These are phyloP conservation scores for Hemileccinum rubropunctum DNA, from an alignment of 768 basidiomycete genomes.

Conservation along the genomic window DNA sequence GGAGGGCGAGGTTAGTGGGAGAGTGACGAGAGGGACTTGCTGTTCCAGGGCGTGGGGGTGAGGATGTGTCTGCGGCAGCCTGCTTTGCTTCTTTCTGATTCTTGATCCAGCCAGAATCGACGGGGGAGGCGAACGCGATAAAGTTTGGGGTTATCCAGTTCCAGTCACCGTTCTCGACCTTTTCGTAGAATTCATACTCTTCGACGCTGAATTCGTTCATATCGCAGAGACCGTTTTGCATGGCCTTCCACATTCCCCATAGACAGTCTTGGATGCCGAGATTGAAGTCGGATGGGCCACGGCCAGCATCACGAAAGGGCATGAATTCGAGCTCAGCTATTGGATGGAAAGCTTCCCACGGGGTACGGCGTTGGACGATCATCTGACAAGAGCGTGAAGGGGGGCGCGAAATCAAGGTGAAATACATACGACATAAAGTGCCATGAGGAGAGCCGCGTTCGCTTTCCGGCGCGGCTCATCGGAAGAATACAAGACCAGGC, in stretches of 20 bases:
- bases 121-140: conserved; percentile 92
- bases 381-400: conserved; percentile 51
- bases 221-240: conserved; percentile 90
- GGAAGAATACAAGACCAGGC: conserved; percentile 85
- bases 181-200: conserved; percentile 93
- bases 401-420: conserved; percentile 4
- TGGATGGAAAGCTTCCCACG: conserved; percentile 94
- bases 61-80: conserved; percentile 18
- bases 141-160: conserved; percentile 93
- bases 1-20: conserved; percentile 55
- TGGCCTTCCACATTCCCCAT: conserved; percentile 85
- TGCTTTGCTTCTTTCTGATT: conserved; percentile 64
- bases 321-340: conserved; percentile 91
- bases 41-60: conserved; percentile 29
- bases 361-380: conserved; percentile 86
- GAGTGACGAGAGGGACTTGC: conserved; percentile 21
- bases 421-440: conserved; percentile 81
- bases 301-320: conserved; percentile 94
- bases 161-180: conserved; percentile 94
- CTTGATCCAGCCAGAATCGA: conserved; percentile 80
- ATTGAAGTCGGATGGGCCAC: conserved; percentile 89
- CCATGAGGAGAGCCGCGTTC: conserved; percentile 92
- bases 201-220: conserved; percentile 92
- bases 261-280: conserved; percentile 91
- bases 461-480: conserved; percentile 85